Base-by-base conservation (phyloP, 257 asterid species). In the Solanum dulcamara region DNA sequence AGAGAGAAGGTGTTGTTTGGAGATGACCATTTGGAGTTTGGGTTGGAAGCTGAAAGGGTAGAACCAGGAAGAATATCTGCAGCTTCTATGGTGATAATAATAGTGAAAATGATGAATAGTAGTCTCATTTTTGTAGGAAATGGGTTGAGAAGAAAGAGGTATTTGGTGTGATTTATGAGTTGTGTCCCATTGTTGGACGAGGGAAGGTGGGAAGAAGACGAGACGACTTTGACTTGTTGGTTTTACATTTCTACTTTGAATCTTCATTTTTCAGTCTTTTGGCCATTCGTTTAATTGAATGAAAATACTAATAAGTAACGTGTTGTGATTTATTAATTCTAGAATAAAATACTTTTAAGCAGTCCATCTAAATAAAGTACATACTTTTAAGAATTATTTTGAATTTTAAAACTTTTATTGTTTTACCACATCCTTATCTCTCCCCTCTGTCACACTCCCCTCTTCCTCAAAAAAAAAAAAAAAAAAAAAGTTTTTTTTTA, bases 21-120 rank as follows among this genome's bases (percentile, higher is more conserved):
- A 85, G 98, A 94, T 20, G 84, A 55, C 98, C 96, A 92, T 38
- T 85, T 90, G 15, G 91, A 92, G 81, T 88, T 86, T 35, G 86
- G 88, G 84, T 88, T 88, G 48, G 98, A 90, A 38, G 98, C 94
- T 68, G 64, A 88, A 8, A 94, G 88, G 20, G 89, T 81, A 59
- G 96, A 83, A 30, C 95, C 97, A 7, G 90, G 89, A 51, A 51
- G 80, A 53, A 94, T 74, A 79, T 92, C 94, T 40, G 89, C 90
- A 22, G 94, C 93, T 46, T 79, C 26, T 28, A n/a, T 53, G 11
- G 85, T 38, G 38, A 68, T 20, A 38, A 59, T 22, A 28, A 64
- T 22, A n/a, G 42, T 57, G 74, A 81, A 59, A 33, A 88, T 6
- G 3, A 88, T 6, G 35, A 81, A 68, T 38, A 62, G 17, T 46